These are phyloP conservation scores for Candida corydali DNA, from an alignment of 805 yeast species.

Conservation along the genomic window DNA sequence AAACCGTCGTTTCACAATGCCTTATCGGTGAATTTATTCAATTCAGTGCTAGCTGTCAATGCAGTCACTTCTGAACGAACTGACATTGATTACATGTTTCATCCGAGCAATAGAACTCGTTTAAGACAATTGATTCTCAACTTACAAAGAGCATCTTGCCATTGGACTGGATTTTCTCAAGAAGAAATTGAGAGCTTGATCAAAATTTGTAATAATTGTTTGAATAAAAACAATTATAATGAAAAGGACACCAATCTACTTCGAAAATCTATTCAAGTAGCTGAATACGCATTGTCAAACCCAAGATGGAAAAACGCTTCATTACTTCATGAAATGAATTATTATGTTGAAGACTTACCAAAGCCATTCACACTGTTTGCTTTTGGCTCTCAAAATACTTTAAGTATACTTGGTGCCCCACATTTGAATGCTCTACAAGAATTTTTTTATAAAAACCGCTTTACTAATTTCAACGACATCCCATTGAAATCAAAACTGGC, in stretches of 20 bases:
- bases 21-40: slow-evolving; percentile 58
- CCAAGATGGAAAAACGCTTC: slow-evolving; percentile 56
- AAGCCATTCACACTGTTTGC: slow-evolving; percentile 31
- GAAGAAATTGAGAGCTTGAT: slow-evolving; percentile 53
- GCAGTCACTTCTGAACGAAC: slow-evolving; percentile 69
- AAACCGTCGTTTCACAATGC: slow-evolving; percentile 61
- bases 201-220: slow-evolving; percentile 42
- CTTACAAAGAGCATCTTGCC: slow-evolving; percentile 62
- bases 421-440: slow-evolving; percentile 50
- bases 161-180: slow-evolving; percentile 70
- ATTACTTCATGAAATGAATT: slow-evolving; percentile 63
- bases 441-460: slow-evolving; percentile 50
- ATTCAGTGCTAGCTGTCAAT: slow-evolving; percentile 65
- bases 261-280: slow-evolving; percentile 38
- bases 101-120: slow-evolving; percentile 51
- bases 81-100: slow-evolving; percentile 70
- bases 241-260: slow-evolving; percentile 39
- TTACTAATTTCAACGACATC: slow-evolving; percentile 26
- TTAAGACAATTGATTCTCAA: slow-evolving; percentile 56
- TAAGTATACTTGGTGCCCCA: slow-evolving; percentile 56
- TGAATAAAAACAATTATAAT: slow-evolving; percentile 37
- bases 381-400: slow-evolving; percentile 12
- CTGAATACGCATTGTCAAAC: slow-evolving; percentile 48
- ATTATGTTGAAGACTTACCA: slow-evolving; percentile 46
- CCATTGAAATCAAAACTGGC: slow-evolving; percentile 27